phyloP scores from a whole-genome alignment of 108 stramenopile genomes.

The Cyclotella baltica region DNA sequence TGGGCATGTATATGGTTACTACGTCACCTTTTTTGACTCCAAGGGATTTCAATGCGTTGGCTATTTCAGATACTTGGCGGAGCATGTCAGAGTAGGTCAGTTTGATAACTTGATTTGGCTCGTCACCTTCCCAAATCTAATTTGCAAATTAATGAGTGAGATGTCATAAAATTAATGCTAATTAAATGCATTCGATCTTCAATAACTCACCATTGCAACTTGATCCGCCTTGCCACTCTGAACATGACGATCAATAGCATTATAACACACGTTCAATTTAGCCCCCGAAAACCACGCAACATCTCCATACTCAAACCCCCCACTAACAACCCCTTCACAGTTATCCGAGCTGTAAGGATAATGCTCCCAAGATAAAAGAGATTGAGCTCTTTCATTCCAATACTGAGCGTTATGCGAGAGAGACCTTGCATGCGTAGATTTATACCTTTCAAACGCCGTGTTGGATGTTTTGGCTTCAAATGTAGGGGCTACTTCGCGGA shows the following conservation, averaged over 20 bases:
- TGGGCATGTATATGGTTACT: constrained; percentile 93
- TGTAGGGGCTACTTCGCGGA: constrained; percentile 43
- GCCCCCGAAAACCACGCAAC: constrained; percentile 80
- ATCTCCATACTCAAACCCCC: constrained; percentile 63
- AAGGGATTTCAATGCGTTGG: constrained; percentile 76
- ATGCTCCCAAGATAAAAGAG: constrained; percentile 48
- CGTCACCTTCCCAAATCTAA: constrained; percentile 81
- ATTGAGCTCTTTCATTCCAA: constrained; percentile 49
- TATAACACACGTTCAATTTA: constrained; percentile 74
- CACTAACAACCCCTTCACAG: constrained; percentile 37
- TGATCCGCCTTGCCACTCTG: constrained; percentile 47
- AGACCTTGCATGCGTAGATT: constrained; percentile 37
- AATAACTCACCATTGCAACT: constrained; percentile 61
- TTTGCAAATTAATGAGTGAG: constrained; percentile 5
- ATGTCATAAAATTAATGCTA: background rate
- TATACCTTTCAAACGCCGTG: constrained; percentile 45
- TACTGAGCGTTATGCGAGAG: constrained; percentile 37
- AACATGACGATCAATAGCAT: constrained; percentile 69
- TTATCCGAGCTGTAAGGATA: constrained; percentile 36
- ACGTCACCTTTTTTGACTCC: constrained; percentile 78
- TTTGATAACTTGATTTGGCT: constrained; percentile 58
- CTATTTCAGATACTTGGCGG: constrained; percentile 68
- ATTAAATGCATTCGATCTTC: background rate
- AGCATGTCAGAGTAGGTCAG: constrained; percentile 75
- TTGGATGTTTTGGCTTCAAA: constrained; percentile 31